phyloP scores from a whole-genome alignment of 73 alveolate species.

The Breviolum minutum region DNA sequence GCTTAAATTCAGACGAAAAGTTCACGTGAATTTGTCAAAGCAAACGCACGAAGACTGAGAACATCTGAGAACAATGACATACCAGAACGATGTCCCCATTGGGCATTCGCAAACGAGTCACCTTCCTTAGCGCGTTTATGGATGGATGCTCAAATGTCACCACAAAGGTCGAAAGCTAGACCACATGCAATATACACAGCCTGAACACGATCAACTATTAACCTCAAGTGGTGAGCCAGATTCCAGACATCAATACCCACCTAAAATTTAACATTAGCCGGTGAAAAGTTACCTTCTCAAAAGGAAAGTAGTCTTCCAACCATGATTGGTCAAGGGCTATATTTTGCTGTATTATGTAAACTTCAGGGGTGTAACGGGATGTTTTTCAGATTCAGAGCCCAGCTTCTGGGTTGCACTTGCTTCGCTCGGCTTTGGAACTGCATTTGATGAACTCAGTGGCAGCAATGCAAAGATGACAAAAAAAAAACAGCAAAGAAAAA shows the following conservation, averaged over 20 bases:
- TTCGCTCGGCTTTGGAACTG: background rate
- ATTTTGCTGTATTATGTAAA: too few relatives aligned
- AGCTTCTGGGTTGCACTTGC: background rate
- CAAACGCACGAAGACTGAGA: background rate
- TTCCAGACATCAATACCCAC: too few relatives aligned
- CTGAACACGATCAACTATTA: too few relatives aligned
- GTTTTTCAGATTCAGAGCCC: background rate
- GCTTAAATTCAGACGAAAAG: background rate
- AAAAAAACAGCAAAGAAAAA: background rate
- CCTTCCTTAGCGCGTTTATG: slow-evolving; percentile 21
- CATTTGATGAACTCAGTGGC: background rate
- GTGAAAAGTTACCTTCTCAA: too few relatives aligned
- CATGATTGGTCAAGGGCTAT: too few relatives aligned
- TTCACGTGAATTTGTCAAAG: background rate
- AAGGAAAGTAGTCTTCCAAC: too few relatives aligned
- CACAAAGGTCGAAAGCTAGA: background rate
- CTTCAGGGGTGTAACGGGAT: too few relatives aligned
- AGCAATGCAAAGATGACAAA: background rate
- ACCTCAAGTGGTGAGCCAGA: too few relatives aligned
- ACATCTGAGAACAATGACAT: background rate
- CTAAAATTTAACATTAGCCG: too few relatives aligned
- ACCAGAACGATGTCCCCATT: slow-evolving; percentile 16
- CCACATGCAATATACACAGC: too few relatives aligned
- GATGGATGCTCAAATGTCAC: background rate
- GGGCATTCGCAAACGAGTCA: background rate